Percentiles rank a stretch among this genome's conserved stretches.
phyloP scores from a whole-genome alignment of 495 filamentous ascomycete genomes.

The Cudoniella acicularis region DNA sequence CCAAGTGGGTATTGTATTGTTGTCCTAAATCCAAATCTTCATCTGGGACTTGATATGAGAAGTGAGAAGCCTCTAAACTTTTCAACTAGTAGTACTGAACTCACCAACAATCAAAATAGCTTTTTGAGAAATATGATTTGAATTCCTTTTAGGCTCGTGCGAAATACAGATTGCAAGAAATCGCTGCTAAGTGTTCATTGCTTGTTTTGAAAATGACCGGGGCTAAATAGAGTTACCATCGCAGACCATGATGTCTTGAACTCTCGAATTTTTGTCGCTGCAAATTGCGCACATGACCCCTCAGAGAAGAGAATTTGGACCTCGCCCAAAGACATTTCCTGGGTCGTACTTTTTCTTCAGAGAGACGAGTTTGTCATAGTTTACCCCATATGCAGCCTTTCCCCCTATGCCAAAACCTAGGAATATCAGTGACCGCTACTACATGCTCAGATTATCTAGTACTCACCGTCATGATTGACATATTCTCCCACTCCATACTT shows the following conservation, averaged over 20 bases:
- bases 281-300: not conserved
- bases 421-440: slow-evolving; percentile 3
- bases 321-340: slow-evolving; percentile 44
- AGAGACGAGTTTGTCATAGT: slow-evolving; percentile 37
- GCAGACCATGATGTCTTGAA: not conserved
- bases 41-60: no score
- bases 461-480: slow-evolving; percentile 33
- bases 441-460: not conserved
- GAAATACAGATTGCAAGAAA: no score
- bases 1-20: no score
- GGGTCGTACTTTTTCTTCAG: slow-evolving; percentile 55
- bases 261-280: not conserved
- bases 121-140: no score
- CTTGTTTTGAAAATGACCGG: no score
- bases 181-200: no score
- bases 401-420: slow-evolving; percentile 28
- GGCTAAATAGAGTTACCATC: no score
- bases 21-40: no score
- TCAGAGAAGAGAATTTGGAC: not conserved
- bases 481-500: slow-evolving; percentile 30
- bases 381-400: slow-evolving; percentile 42
- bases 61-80: no score
- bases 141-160: no score
- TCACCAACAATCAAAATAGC: no score
- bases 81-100: no score